Conservation (phyloP, 2,329 filamentous ascomycete species). For the Elsinoe australis region DNA sequence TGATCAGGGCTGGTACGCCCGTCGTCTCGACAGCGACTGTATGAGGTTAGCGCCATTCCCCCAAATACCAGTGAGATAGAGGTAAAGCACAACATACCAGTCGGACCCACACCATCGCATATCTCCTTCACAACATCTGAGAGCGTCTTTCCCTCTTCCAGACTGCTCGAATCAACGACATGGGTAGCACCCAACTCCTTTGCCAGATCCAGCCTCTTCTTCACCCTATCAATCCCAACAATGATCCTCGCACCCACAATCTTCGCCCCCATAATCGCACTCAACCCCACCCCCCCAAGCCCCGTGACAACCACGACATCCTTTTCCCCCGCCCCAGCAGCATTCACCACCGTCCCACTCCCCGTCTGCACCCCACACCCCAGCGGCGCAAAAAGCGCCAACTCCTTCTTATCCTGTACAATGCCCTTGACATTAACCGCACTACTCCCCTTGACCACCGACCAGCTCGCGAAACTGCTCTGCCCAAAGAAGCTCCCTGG, state of each 20-base stretch:
- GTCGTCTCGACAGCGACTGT: conserved; percentile 45
- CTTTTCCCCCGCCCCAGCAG: conserved; percentile 31
- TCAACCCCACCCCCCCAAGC: conserved; percentile 42
- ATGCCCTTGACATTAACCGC: conserved; percentile 38
- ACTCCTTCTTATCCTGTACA: conserved; percentile 33
- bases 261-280: conserved; percentile 44
- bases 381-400: conserved; percentile 39
- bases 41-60: too few species aligned
- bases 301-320: conserved; percentile 39
- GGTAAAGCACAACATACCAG: conserved; percentile 21
- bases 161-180: conserved; percentile 31
- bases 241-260: conserved; percentile 35
- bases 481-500: conserved; percentile 44
- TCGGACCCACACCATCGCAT: conserved; percentile 35
- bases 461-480: conserved; percentile 37
- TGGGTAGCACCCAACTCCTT: conserved; percentile 37
- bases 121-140: conserved; percentile 32
- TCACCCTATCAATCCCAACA: conserved; percentile 37
- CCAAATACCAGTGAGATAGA: background rate
- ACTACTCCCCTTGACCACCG: conserved; percentile 34
- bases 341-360: conserved; percentile 36
- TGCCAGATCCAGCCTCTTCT: conserved; percentile 33
- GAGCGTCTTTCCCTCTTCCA: conserved; percentile 30
- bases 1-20: conserved; percentile 38
- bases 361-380: conserved; percentile 44